Evolutionary conservation across 1,139 yeast species (phyloP), one percentile per base, ranked within the genome.

Genomic region (Blastobotrys niveus): DNA sequence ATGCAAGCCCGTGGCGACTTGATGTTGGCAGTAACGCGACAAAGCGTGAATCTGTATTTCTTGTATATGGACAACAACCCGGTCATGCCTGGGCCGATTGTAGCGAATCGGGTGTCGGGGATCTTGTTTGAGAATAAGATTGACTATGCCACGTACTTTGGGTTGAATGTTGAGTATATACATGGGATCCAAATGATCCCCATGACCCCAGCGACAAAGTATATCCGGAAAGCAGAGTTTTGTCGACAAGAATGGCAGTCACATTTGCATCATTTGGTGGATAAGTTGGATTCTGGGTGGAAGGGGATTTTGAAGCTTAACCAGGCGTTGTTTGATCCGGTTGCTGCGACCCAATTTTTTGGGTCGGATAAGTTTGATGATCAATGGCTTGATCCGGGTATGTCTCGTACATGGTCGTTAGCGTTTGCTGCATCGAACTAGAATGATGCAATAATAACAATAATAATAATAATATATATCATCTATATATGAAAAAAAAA

Each of bases 171-270:
- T 37, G 86, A 86, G 60, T 87, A 80, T 60, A 86, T 87, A 41
- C 95, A 87, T 55, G 95, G 95, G 59, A 86, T 88, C 48, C 96
- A 88, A 62, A 88, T 88, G 79, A 70, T 88, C 46, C 93, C 96
- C 20, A 70, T 83, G 38, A 83, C 94, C 0, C 85, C 95, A 0
- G 76, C 81, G 10, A 79, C 94, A 14, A 76, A 87, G 0, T 80
- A 74, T 52, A 71, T 85, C 33, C 75, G 96, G 60, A 68, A 71
- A 5, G 73, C 83, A 5, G 62, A 68, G 3, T 88, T 77, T 63
- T 89, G 81, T n/a, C 55, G 66, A 50, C 77, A 85, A 63, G 96
- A 88, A 65, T 88, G 95, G 95, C 68, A 71, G 7, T 66, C 66
- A 42, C 69, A 66, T 50, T 59, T 81, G 20, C 61, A 68, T 10